Evolutionary conservation across 352 stramenopile species (phyloP).

Genomic region (Phytophthora sp.): DNA sequence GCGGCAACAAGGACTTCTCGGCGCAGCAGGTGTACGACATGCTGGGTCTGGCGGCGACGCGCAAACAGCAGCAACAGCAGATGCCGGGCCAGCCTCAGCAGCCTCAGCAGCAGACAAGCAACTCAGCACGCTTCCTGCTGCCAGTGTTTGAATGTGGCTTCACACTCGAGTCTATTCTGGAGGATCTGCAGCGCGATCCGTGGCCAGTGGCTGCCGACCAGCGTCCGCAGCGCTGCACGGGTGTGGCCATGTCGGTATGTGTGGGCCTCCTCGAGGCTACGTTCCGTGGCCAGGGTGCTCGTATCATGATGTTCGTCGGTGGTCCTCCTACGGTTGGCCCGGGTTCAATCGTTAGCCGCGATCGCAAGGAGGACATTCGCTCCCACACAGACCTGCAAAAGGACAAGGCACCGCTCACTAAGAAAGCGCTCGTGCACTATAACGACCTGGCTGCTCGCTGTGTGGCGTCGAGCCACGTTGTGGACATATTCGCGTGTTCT

Average conservation of each 20-base stretch:
- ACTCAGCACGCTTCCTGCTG: slow-evolving; percentile 95
- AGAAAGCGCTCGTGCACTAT: slow-evolving; percentile 97
- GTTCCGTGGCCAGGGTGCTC: slow-evolving; percentile 93
- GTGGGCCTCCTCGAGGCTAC: slow-evolving; percentile 96
- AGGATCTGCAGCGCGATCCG: slow-evolving; percentile 97
- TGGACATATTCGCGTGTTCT: slow-evolving; percentile 99
- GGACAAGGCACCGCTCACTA: slow-evolving; percentile 93
- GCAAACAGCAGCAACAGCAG: slow-evolving; percentile 55
- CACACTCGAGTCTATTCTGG: slow-evolving; percentile 97
- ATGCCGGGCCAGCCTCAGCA: slow-evolving; percentile 62
- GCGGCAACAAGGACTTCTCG: slow-evolving; percentile 98
- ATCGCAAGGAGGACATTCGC: slow-evolving; percentile 98
- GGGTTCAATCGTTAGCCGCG: slow-evolving; percentile 94
- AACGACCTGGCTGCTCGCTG: slow-evolving; percentile 93
- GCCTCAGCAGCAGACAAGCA: slow-evolving; percentile 81
- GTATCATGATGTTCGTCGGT: slow-evolving; percentile 99
- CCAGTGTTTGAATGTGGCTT: slow-evolving; percentile 97
- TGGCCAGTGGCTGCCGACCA: slow-evolving; percentile 98
- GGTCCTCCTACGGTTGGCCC: slow-evolving; percentile 97
- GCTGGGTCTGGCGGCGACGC: slow-evolving; percentile 89
- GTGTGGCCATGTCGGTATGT: slow-evolving; percentile 96
- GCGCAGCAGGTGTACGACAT: slow-evolving; percentile 96
- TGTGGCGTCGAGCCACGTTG: slow-evolving; percentile 93
- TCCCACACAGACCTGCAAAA: slow-evolving; percentile 96
- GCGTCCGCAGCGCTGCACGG: slow-evolving; percentile 95